Percentiles rank a stretch among this genome's conserved stretches.
Conservation (phyloP, 495 filamentous ascomycete species). For the Cryomyces minteri region DNA sequence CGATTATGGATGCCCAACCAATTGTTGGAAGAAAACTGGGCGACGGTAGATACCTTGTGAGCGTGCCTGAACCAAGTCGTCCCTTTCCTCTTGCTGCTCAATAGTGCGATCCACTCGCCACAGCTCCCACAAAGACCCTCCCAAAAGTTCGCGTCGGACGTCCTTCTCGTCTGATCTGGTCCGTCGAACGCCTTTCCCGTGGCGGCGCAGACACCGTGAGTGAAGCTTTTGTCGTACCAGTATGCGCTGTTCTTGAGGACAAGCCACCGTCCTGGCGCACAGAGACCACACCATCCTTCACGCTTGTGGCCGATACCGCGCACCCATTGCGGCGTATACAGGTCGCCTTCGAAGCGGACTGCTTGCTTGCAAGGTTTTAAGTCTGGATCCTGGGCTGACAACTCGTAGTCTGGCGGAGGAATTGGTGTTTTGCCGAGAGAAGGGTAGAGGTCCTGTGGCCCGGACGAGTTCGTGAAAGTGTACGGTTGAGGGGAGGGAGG, state of each 20-base stretch:
- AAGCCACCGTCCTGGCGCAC: conserved; percentile 64
- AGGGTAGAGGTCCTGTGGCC: conserved; percentile 55
- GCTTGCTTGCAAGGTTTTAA: conserved; percentile 56
- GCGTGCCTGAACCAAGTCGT: conserved; percentile 74
- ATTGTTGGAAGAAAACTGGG: too few relatives aligned
- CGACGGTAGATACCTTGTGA: conserved; percentile 35
- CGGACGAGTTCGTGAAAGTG: conserved; percentile 45
- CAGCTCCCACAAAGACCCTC: conserved; percentile 63
- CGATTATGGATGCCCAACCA: conserved; percentile 16
- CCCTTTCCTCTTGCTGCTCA: conserved; percentile 60
- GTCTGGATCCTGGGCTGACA: conserved; percentile 54
- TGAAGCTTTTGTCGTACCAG: conserved; percentile 77
- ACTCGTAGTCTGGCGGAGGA: conserved; percentile 52
- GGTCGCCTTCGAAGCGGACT: conserved; percentile 54
- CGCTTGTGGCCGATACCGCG: conserved; percentile 66
- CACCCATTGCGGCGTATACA: conserved; percentile 65
- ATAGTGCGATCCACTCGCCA: conserved; percentile 59
- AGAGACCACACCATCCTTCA: conserved; percentile 73
- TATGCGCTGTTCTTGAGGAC: conserved; percentile 71
- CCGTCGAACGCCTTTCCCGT: conserved; percentile 48
- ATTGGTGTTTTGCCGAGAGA: conserved; percentile 48
- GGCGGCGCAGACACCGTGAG: conserved; percentile 61
- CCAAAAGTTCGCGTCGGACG: conserved; percentile 68
- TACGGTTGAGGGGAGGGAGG: conserved; percentile 41
- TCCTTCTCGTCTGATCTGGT: conserved; percentile 48